Percentiles rank a stretch among this genome's conserved stretches.
Evolutionary conservation across 441 rosid genomes (phyloP).

Genomic region (Kokia cookei): DNA sequence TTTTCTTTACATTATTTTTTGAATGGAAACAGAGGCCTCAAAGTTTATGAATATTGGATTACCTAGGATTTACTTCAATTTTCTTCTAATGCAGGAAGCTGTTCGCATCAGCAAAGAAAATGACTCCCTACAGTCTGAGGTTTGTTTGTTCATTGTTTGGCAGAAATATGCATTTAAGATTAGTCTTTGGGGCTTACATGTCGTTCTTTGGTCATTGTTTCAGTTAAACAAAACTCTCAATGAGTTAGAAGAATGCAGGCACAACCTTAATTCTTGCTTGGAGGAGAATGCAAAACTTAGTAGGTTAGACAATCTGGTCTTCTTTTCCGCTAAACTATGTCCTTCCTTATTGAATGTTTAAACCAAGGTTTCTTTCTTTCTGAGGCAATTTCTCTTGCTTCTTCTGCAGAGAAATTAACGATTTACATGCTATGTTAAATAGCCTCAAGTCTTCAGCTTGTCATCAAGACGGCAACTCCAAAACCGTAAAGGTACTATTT

Average conservation of each 20-base stretch:
- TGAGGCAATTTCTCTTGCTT: conserved; percentile 11
- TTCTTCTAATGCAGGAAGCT: conserved; percentile 40
- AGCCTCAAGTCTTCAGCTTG: conserved; percentile 32
- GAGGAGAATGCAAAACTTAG: conserved; percentile 78
- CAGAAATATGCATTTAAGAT: conserved; percentile 5
- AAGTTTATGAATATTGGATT: not conserved
- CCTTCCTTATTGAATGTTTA: conserved; percentile 8
- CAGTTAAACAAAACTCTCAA: conserved; percentile 57
- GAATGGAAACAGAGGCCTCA: not conserved
- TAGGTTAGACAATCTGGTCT: conserved; percentile 43
- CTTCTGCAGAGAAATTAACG: conserved; percentile 64
- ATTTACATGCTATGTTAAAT: conserved; percentile 44
- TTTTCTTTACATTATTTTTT: not conserved
- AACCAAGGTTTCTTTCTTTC: conserved; percentile 10
- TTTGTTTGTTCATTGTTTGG: conserved; percentile 26
- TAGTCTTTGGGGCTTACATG: conserved; percentile 13
- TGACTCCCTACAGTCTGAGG: conserved; percentile 59
- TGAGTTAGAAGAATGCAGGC: conserved; percentile 76
- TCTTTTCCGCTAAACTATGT: conserved; percentile 11
- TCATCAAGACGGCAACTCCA: conserved; percentile 24
- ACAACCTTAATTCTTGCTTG: conserved; percentile 60
- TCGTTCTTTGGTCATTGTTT: conserved; percentile 17
- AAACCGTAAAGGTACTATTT: conserved; percentile 40
- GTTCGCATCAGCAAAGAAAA: conserved; percentile 40
- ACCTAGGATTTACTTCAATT: not conserved